These are phyloP conservation scores for Elymus sibiricus DNA, from an alignment of 176 grass and related monocot genomes.

Conservation along the genomic window DNA sequence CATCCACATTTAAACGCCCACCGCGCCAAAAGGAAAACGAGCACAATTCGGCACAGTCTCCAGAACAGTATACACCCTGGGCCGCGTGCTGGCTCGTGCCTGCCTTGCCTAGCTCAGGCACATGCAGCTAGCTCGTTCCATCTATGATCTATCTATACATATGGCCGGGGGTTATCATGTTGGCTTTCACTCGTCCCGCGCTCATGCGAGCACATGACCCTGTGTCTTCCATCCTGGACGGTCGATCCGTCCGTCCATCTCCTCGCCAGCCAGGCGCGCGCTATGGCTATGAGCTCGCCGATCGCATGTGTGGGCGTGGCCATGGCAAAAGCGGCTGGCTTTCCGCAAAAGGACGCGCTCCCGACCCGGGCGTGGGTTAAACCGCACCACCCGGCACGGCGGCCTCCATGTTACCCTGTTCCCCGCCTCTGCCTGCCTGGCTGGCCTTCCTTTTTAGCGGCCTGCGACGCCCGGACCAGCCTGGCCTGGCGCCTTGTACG, in stretches of 20 bases:
- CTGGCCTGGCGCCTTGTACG: not conserved
- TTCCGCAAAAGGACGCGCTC: constrained; percentile 15
- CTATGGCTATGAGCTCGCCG: not conserved
- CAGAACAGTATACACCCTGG: not conserved
- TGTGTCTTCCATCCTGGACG: not conserved
- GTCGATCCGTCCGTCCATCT: not conserved
- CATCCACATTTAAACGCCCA: not conserved
- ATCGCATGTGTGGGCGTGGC: not conserved
- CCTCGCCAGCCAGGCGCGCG: not conserved
- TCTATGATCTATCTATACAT: not conserved
- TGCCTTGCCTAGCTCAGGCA: no score
- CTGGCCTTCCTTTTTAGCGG: not conserved
- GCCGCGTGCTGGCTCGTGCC: not conserved
- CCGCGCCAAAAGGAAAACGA: not conserved
- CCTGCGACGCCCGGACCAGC: not conserved
- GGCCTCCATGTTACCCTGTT: constrained; percentile 44
- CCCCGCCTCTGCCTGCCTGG: not conserved
- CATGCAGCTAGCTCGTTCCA: not conserved
- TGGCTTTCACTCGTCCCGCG: constrained; percentile 32
- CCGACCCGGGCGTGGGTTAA: not conserved
- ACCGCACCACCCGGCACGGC: constrained; percentile 1
- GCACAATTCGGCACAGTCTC: not conserved
- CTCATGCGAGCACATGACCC: constrained; percentile 41
- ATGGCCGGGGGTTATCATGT: constrained; percentile 2
- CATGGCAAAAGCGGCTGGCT: constrained; percentile 26